Evolutionary conservation across 164 flowering plant species (phyloP), one percentile per base, ranked within the genome.

Genomic region (Macadamia tetraphylla): DNA sequence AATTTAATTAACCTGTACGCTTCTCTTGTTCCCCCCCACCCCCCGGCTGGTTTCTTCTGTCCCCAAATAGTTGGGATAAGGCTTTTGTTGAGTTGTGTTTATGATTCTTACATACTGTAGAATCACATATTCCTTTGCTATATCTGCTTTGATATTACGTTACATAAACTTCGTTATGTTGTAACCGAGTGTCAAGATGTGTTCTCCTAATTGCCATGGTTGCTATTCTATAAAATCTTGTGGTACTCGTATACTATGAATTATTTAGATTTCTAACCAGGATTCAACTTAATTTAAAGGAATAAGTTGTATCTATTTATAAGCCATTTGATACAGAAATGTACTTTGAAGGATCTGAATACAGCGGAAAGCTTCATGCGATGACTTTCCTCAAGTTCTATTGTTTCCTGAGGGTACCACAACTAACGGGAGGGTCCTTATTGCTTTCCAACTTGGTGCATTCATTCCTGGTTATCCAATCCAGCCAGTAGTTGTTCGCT

Each of bases 391-490:
- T 65, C 82, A 91, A 68, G 75, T 94, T 65, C 82, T 94, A 48
- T 78, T 94, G 76, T 94, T 94, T 88, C 99, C 99, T 12, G 99
- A 94, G 81, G 99, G 99, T 70, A 94, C 99, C 67, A 92, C 99
- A 29, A 92, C 93, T 14, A 94, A 89, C 74, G 99, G 97, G 69
- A 86, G 82, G 75, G 74, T 66, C 17, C 73, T 94, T 52, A 82
- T 92, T 55, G 88, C 96, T 9, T 94, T 94, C 77, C 94, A 94
- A 83, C 91, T 90, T 68, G 97, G 99, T 62, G 97, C 97, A 61
- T 94, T 94, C 69, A 86, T 94, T 66, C 95, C 95, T 68, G 89
- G 95, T 58, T 87, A 74, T 74, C 84, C 97, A 35, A 81, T 94
- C 67, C 98, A 94, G 73, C 98, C 99, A 53, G 94, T 92, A 17